Base-by-base conservation (phyloP, 163 green algal genomes). In the Volvox carteri region DNA sequence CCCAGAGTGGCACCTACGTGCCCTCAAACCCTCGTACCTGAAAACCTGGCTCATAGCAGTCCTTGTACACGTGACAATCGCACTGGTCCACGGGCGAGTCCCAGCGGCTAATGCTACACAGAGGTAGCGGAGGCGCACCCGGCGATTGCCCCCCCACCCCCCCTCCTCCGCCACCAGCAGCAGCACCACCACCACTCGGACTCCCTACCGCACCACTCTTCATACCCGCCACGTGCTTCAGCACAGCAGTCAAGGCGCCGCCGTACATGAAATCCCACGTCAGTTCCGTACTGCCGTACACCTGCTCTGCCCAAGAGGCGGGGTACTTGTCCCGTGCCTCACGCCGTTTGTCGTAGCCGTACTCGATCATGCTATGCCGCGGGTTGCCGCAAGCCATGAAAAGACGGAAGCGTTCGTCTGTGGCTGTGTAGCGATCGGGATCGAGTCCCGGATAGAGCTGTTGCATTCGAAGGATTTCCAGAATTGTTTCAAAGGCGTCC, bases 381-480 rank as follows among this genome's bases (percentile, higher is more conserved):
- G 19, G 6, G 52, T 35, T 1, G 50, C 70, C 70, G 37, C 83
- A 88, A 25, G 35, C 9, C 37, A 88, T 74, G 52, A 88, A 88
- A 37, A 16, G 7, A 1, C 50, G 50, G 37, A 88, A 88, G 16
- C 83, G 83, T 52, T 62, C 28, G 83, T 88, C 83, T 1, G 3
- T 25, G 2, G 6, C 5, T 1, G 2, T 16, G 83, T 88, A 88
- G 19, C 12, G 68, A 9, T 25, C 25, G 6, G 83, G 83, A 16
- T 83, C 33, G 25, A 83, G 37, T 0, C 54, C 85, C 6, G 85
- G 85, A 33, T 90, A 50, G 28, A 44, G 33, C 58, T 80, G 75
- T 42, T 68, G 85, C 85, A 90, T 90, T 23, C 85, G 85, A 41
- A 90, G 73, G 42, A 90, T 60, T 56, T 90, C 85, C 3, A 88